Evolutionary conservation across 1,284 basidiomycete species (phyloP).

Genomic region (Omphalotus olearius): DNA sequence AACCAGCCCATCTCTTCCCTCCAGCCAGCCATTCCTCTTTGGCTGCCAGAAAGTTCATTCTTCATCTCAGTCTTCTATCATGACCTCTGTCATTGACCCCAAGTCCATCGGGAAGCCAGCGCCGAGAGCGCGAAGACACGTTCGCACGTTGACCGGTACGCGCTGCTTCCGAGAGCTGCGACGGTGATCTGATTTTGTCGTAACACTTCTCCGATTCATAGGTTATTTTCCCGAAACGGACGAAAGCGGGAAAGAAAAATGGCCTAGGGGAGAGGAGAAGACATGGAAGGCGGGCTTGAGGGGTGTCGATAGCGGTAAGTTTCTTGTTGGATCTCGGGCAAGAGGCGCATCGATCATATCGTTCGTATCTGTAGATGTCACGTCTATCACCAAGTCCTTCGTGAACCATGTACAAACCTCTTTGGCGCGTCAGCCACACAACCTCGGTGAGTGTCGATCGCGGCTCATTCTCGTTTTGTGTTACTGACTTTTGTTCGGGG

Average conservation of each 20-base stretch:
- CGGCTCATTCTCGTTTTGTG: neutral
- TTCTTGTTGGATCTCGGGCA: conserved; percentile 1
- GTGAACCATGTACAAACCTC: conserved; percentile 86
- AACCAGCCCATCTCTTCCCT: too few relatives aligned
- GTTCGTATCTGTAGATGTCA: conserved; percentile 40
- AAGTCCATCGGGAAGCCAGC: conserved; percentile 58
- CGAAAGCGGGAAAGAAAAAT: conserved; percentile 71
- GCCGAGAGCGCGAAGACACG: conserved; percentile 54
- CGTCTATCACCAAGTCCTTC: conserved; percentile 73
- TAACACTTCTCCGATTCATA: conserved; percentile 22
- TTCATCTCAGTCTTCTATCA: conserved; percentile 19
- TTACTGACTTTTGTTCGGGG: neutral
- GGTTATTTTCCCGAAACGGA: conserved; percentile 76
- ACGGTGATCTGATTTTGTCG: conserved; percentile 1
- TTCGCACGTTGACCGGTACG: conserved; percentile 69
- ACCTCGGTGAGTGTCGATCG: conserved; percentile 45
- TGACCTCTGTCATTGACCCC: conserved; percentile 60
- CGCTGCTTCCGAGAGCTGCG: neutral
- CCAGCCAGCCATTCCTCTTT: too few relatives aligned
- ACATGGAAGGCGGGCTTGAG: conserved; percentile 73
- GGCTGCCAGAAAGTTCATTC: too few relatives aligned
- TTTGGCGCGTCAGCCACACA: conserved; percentile 84
- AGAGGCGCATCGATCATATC: conserved; percentile 7
- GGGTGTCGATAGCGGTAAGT: conserved; percentile 52
- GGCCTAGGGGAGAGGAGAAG: conserved; percentile 81